Conservation (phyloP, 2,329 filamentous ascomycete genomes). For the Xylariales sp. region DNA sequence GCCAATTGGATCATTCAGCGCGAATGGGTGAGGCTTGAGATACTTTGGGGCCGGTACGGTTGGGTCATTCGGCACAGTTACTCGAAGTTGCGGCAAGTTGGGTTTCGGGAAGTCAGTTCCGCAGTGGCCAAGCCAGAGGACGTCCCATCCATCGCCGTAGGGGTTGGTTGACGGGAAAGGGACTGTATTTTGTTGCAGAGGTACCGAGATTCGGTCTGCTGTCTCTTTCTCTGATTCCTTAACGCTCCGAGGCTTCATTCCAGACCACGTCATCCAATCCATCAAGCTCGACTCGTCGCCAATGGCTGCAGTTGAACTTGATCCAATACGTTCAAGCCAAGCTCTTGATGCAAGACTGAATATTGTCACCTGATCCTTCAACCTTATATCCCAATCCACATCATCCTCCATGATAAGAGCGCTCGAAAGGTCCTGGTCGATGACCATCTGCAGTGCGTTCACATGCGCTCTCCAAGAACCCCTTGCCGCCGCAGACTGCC, state of each 20-base stretch:
- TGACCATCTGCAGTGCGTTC: slow-evolving; percentile 33
- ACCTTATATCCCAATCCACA: slow-evolving; percentile 40
- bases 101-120: slow-evolving; percentile 29
- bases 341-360: slow-evolving; percentile 19
- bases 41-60: slow-evolving; percentile 31
- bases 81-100: slow-evolving; percentile 20
- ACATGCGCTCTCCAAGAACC: slow-evolving; percentile 36
- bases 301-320: too few species aligned
- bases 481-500: slow-evolving; percentile 23
- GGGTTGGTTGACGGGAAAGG: slow-evolving; percentile 28
- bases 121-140: slow-evolving; percentile 48
- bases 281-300: too few species aligned
- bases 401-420: slow-evolving; percentile 44
- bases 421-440: slow-evolving; percentile 36
- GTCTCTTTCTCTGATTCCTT: slow-evolving; percentile 12
- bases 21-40: slow-evolving; percentile 28
- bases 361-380: slow-evolving; percentile 35
- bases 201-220: slow-evolving; percentile 7
- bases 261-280: too few species aligned
- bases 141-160: slow-evolving; percentile 43
- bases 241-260: slow-evolving; percentile 12
- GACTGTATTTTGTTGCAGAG: slow-evolving; percentile 14
- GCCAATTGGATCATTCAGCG: too few species aligned
- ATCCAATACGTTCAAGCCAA: slow-evolving; percentile 17
- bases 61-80: slow-evolving; percentile 28